Conservation (phyloP, 2,329 filamentous ascomycete species). For the Gnomoniopsis sp. region DNA sequence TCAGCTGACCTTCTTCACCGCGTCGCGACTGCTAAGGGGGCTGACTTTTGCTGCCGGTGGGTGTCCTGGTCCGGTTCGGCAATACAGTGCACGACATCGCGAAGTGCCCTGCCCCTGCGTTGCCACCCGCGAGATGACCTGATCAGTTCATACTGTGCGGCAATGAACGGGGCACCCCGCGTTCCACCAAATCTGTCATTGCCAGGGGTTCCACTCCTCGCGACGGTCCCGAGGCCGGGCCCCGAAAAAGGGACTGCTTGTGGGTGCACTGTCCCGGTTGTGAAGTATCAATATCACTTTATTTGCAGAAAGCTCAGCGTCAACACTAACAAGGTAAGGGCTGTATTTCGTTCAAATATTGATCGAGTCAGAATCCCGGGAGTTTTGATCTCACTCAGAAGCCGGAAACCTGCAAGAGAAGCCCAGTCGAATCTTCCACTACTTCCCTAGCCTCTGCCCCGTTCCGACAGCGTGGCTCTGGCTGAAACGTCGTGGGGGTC, state of each 20-base stretch:
- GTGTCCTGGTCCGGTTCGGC: too few relatives aligned
- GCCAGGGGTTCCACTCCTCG: not conserved
- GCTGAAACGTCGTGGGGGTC: constrained; percentile 17
- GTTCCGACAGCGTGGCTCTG: constrained; percentile 19
- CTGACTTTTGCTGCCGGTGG: too few relatives aligned
- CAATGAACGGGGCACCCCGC: not conserved
- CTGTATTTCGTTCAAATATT: not conserved
- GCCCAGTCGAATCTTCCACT: not conserved
- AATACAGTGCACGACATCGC: not conserved
- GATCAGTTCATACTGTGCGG: constrained; percentile 4
- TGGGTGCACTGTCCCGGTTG: too few relatives aligned
- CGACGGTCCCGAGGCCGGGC: not conserved
- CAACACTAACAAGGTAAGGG: not conserved
- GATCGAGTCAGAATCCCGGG: not conserved
- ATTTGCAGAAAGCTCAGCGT: not conserved
- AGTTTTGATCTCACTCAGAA: not conserved
- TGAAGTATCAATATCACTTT: not conserved
- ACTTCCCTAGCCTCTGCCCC: constrained; percentile 1
- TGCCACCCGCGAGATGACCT: not conserved
- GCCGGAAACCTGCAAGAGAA: not conserved
- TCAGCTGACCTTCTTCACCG: too few relatives aligned
- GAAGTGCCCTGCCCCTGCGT: not conserved
- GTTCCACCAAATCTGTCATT: constrained; percentile 1
- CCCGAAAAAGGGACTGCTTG: not conserved
- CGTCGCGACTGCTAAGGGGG: not conserved